Conservation (phyloP, 495 filamentous ascomycete genomes). For the Penicillium cosmopolitanum region DNA sequence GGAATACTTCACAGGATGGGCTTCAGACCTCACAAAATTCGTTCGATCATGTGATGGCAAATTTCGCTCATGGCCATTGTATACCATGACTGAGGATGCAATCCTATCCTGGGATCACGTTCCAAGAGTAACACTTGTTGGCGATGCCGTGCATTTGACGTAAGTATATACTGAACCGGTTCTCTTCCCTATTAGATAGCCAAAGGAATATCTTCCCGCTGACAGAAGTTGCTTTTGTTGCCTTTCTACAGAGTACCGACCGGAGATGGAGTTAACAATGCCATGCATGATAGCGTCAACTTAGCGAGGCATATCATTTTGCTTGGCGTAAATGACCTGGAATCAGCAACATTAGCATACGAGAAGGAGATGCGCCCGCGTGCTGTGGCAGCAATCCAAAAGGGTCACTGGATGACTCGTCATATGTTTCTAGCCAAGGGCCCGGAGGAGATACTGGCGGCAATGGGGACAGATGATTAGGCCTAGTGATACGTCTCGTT, state of each 20-base stretch:
- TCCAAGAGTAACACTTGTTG: background rate
- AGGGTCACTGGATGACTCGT: background rate
- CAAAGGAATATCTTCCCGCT: background rate
- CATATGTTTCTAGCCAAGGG: background rate
- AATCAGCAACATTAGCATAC: background rate
- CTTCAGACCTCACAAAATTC: background rate
- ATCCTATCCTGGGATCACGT: background rate
- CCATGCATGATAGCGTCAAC: background rate
- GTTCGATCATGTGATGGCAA: background rate
- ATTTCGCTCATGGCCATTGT: background rate
- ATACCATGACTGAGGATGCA: background rate
- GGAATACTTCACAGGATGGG: background rate
- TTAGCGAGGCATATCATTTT: background rate
- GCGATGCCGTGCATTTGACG: background rate
- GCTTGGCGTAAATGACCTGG: background rate
- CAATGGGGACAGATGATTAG: background rate
- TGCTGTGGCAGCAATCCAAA: background rate
- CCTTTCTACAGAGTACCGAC: background rate
- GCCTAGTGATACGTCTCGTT: no score
- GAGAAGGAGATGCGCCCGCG: background rate
- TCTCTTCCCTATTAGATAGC: background rate
- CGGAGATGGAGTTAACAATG: background rate
- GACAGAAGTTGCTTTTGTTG: background rate
- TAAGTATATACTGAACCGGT: background rate
- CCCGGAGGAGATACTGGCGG: background rate